phyloP scores from a whole-genome alignment of 768 basidiomycete species.

The Boletus vermiculosoides region DNA sequence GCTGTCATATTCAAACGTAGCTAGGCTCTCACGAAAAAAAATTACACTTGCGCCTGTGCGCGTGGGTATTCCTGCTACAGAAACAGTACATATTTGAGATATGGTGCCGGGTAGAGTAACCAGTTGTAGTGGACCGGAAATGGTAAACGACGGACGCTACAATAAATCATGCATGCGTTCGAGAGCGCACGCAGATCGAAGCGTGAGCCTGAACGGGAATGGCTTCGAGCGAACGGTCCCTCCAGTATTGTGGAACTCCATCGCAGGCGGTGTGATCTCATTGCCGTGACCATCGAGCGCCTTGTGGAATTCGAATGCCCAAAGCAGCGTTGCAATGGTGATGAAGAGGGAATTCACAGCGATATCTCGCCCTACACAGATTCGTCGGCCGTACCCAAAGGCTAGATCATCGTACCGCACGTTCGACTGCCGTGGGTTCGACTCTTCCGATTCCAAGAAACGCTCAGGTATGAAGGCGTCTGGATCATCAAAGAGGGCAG shows the following conservation, averaged over 20 bases:
- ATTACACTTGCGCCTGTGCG: neutral
- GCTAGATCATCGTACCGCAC: conserved; percentile 11
- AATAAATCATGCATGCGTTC: neutral
- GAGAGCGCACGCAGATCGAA: neutral
- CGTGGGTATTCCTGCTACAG: neutral
- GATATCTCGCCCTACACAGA: conserved; percentile 7
- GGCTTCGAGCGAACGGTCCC: conserved; percentile 5
- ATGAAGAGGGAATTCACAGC: conserved; percentile 11
- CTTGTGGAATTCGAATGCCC: conserved; percentile 11
- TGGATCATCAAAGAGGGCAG: conserved; percentile 9
- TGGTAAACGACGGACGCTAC: neutral
- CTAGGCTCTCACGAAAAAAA: neutral
- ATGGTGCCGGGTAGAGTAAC: neutral
- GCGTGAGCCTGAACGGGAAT: conserved; percentile 4
- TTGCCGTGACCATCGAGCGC: conserved; percentile 1
- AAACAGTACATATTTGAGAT: neutral
- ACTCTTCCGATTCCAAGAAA: conserved; percentile 4
- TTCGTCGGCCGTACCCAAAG: conserved; percentile 15
- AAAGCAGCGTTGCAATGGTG: conserved; percentile 6
- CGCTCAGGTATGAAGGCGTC: conserved; percentile 18
- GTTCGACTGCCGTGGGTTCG: neutral
- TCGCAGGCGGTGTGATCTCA: conserved; percentile 8
- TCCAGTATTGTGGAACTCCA: conserved; percentile 7
- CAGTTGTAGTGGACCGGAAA: too few relatives aligned
- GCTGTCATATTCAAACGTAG: neutral